Base-by-base conservation (phyloP, 176 grass and related monocot genomes). In the Olyra latifolia region DNA sequence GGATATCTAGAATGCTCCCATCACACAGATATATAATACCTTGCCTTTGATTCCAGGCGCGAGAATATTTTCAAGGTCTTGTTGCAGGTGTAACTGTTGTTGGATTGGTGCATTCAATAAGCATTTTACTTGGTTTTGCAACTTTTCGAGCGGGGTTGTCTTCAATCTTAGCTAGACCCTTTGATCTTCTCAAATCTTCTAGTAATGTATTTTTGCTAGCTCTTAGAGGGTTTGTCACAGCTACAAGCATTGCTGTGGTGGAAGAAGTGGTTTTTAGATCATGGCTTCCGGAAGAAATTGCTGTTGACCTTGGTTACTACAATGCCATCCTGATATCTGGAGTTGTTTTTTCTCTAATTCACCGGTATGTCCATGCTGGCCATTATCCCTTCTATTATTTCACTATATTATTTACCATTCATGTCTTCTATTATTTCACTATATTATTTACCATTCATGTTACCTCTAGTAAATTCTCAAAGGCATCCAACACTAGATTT, bases 211-310 rank as follows among this genome's bases (percentile, higher is more conserved):
- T 98, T 29, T 8, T 89, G 39, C 80, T 85, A 41, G 78, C 79
- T 63, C 66, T 87, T 77, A 84, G 84, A 75, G 88, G 92, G 42
- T 71, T 95, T 81, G 65, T 92, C 54, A 93, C 88, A 75, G 92
- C 90, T 60, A 86, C 80, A 75, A 85, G 95, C 53, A 81, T 98
- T 83, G 75, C 95, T 64, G 47, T 93, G 28, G 95, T 92, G 49
- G 95, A 98, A 78, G 95, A 98, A 83, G 83, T 98, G 66, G 71
- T 98, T 84, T 98, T 98, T 64, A 90, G 92, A 77, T 93, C 95
- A 67, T 98, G 95, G 95, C 90, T 98, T 78, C 81, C 82, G 62
- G 88, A 91, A 87, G 92, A 98, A 95, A 76, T 93, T 81, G 55
- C 88, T 59, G 95, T 88, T 81, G 95, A 95, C 27, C 76, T 91